Evolutionary conservation across 108 stramenopile species (phyloP).

Genomic region (Cyclostephanos invisitatus): DNA sequence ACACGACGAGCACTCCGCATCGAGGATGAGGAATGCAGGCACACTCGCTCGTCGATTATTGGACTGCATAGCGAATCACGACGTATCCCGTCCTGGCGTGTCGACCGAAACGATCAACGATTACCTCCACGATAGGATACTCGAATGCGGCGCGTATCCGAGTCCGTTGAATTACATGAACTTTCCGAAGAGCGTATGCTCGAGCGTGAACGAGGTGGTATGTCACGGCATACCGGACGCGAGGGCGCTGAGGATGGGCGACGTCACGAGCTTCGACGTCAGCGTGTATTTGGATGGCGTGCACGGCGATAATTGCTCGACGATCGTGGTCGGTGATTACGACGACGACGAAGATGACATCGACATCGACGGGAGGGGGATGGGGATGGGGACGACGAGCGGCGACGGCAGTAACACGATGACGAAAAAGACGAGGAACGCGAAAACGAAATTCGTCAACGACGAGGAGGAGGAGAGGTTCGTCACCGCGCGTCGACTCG

Average conservation of each 20-base stretch:
- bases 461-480: slow-evolving; percentile 56
- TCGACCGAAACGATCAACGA: slow-evolving; percentile 94
- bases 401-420: no score
- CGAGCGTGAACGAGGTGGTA: slow-evolving; percentile 96
- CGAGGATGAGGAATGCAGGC: slow-evolving; percentile 61
- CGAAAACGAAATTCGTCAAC: slow-evolving; percentile 29
- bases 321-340: slow-evolving; percentile 88
- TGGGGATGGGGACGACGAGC: slow-evolving; percentile 71
- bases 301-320: slow-evolving; percentile 97
- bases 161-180: slow-evolving; percentile 94
- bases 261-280: slow-evolving; percentile 96
- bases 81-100: slow-evolving; percentile 65
- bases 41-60: slow-evolving; percentile 65
- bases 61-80: slow-evolving; percentile 57
- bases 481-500: slow-evolving; percentile 61
- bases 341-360: slow-evolving; percentile 39
- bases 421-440: no score
- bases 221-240: slow-evolving; percentile 95
- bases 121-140: slow-evolving; percentile 76
- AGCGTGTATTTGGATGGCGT: slow-evolving; percentile 77
- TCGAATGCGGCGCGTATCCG: slow-evolving; percentile 86
- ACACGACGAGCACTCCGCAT: slow-evolving; percentile 52
- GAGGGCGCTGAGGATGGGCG: slow-evolving; percentile 78
- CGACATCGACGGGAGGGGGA: slow-evolving; percentile 77
- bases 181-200: slow-evolving; percentile 96